Base-by-base conservation (phyloP, 1,284 basidiomycete species). In the Stereum hirsutum region DNA sequence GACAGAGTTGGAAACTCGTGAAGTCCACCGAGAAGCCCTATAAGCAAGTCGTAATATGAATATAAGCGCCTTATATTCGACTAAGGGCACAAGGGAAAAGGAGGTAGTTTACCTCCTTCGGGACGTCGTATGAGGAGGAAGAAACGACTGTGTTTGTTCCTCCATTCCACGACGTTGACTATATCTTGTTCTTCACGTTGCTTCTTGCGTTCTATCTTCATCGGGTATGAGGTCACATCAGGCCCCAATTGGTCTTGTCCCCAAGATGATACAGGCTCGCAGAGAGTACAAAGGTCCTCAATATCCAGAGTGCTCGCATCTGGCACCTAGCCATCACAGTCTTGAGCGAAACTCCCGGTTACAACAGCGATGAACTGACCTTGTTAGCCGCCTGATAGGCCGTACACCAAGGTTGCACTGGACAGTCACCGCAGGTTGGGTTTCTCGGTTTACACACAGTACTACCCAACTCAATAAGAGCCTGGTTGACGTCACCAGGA, bases 401-500 rank as follows among this genome's bases (percentile, higher is more conserved):
- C 23, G 66, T 62, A 55, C 93, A 97, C 61, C 75, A 75, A 14
- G 60, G 47, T 39, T 61, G 70, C 25, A 96, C 49, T 6, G 91
- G 89, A 61, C 93, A 97, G 12, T 62, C 57, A 7, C 52, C 60
- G 52, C 93, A 97, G 6, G 68, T 63, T 4, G 93, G 91, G 42
- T 83, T 75, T 45, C 78, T 78, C 24, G 89, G 84, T 59, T 84
- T 90, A 65, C 93, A 97, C 2, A 96, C 74, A 2, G 90, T 94
- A 55, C 88, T 88, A 33, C 92, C 92, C 3, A 96, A 75, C 54
- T 90, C 88, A 50, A 89, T 90, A 30, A 90, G 69, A 15, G 83
- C 89, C 63, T 95, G 90, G 59, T 95, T 94, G 53, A 91, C 74
- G 58, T 93, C 87, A 10, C 91, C 89, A 0, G 89, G 68, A 54